Evolutionary conservation across 805 yeast species (phyloP), one percentile per base, ranked within the genome.

Genomic region (Candida piceae): DNA sequence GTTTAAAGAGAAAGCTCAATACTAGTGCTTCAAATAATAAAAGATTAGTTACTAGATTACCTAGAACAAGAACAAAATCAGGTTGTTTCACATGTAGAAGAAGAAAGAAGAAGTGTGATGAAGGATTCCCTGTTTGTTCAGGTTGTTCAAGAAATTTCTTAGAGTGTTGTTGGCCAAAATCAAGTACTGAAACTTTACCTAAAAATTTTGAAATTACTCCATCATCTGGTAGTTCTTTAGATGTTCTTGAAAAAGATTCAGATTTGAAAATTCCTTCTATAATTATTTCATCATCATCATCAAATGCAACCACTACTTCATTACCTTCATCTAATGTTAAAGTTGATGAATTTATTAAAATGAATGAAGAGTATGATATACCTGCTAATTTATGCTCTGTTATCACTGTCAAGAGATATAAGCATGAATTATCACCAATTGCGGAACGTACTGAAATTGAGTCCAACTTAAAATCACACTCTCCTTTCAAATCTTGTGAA

Each of bases 1-100:
- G 17, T 13, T n/a, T 26, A 7, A 26, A 26, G 13, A 26, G 29
- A 26, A 26, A 26, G 10, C 17, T n/a, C n/a, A n/a, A 26, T 26
- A 26, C 17, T 6, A 10, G 9, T 6, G 31, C 28, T 9, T 26
- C 35, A 19, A 39, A 23, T 17, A 18, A 32, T 12, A 29, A 34
- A 13, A 31, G 34, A 25, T 33, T 29, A 15, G 25, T 16, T 5
- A 36, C 37, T 7, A 29, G 46, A 30, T 16, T 37, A 9, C 45
- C 49, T 6, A 46, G 40, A 32, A 49, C 53, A 2, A 47, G 63
- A 40, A 48, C 63, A 5, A 60, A 52, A 38, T 50, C 58, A 3
- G 67, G 67, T 16, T 62, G 67, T 43, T 58, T 62, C 37, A 60
- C 66, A 4, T 62, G 67, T 39, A 45, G 67, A 13, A 59, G 56